Percentiles rank a stretch among this genome's conserved stretches.
Evolutionary conservation across 495 filamentous ascomycete species (phyloP).

Genomic region (Aspergillus conjunctus): DNA sequence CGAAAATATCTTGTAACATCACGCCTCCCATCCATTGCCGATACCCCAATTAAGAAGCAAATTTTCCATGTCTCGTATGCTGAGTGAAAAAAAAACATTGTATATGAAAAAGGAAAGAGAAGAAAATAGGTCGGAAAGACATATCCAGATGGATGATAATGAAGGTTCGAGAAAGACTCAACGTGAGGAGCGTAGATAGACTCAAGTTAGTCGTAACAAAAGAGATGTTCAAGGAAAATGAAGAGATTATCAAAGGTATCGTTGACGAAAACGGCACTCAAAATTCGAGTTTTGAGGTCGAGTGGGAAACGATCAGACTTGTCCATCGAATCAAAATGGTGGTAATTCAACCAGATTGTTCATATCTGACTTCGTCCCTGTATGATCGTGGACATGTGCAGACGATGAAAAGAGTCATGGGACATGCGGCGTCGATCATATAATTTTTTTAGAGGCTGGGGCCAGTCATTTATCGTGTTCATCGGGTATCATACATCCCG

Average conservation of each 20-base stretch:
- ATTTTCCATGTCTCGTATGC: constrained; percentile 16
- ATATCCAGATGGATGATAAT: constrained; percentile 2
- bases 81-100: constrained; percentile 13
- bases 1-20: constrained; percentile 9
- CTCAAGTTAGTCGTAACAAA: constrained; percentile 9
- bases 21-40: constrained; percentile 17
- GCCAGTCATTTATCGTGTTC: constrained; percentile 16
- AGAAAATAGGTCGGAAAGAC: not conserved
- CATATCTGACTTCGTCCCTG: not conserved
- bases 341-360: not conserved
- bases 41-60: constrained; percentile 19
- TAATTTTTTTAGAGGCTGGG: constrained; percentile 18
- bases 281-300: not conserved
- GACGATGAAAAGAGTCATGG: constrained; percentile 6
- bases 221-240: constrained; percentile 11
- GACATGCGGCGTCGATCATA: constrained; percentile 14
- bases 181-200: not conserved
- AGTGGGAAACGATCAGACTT: constrained; percentile 5
- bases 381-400: constrained; percentile 2
- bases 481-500: constrained; percentile 18
- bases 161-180: constrained; percentile 15
- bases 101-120: constrained; percentile 13
- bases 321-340: not conserved
- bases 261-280: not conserved
- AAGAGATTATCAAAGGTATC: constrained; percentile 1